phyloP scores from a whole-genome alignment of 371 early-diverging fungal species.

The Rhizopus delemar region DNA sequence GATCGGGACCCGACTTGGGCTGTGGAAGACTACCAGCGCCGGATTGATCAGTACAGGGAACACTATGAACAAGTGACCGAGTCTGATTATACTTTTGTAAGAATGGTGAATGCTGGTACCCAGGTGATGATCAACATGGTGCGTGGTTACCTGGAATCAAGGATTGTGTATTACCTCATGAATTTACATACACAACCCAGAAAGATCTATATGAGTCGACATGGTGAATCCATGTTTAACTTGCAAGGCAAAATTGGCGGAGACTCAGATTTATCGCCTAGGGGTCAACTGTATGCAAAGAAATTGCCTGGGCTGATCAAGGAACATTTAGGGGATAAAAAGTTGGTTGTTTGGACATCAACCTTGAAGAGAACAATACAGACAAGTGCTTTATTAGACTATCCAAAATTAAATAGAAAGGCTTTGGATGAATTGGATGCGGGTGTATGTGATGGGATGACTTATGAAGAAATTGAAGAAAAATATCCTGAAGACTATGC shows the following conservation, averaged over 20 bases:
- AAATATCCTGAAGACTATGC: slow-evolving; percentile 85
- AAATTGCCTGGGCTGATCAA: slow-evolving; percentile 82
- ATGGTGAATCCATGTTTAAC: slow-evolving; percentile 92
- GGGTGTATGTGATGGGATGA: slow-evolving; percentile 97
- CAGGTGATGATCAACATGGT: slow-evolving; percentile 89
- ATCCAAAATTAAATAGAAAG: slow-evolving; percentile 92
- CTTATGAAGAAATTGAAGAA: slow-evolving; percentile 95
- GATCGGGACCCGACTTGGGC: slow-evolving; percentile 66
- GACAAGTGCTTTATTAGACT: slow-evolving; percentile 77
- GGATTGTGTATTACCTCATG: slow-evolving; percentile 97
- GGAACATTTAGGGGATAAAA: slow-evolving; percentile 68
- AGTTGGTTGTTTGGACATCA: slow-evolving; percentile 93
- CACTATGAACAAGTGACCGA: slow-evolving; percentile 88
- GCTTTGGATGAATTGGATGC: slow-evolving; percentile 96
- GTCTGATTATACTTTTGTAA: slow-evolving; percentile 81
- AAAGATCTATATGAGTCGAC: slow-evolving; percentile 87
- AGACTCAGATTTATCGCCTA: slow-evolving; percentile 87
- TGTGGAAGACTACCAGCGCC: slow-evolving; percentile 72
- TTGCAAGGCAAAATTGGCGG: slow-evolving; percentile 93
- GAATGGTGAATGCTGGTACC: slow-evolving; percentile 92
- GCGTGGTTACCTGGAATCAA: slow-evolving; percentile 90
- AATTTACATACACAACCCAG: slow-evolving; percentile 95
- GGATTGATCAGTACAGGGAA: slow-evolving; percentile 90
- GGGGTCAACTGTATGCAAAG: slow-evolving; percentile 83
- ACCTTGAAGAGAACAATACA: slow-evolving; percentile 91